A percentile compares a stretch with the other conserved stretches of the same genome.
phyloP scores from a whole-genome alignment of 1,284 basidiomycete genomes.

The Cutaneotrichosporon sp. region DNA sequence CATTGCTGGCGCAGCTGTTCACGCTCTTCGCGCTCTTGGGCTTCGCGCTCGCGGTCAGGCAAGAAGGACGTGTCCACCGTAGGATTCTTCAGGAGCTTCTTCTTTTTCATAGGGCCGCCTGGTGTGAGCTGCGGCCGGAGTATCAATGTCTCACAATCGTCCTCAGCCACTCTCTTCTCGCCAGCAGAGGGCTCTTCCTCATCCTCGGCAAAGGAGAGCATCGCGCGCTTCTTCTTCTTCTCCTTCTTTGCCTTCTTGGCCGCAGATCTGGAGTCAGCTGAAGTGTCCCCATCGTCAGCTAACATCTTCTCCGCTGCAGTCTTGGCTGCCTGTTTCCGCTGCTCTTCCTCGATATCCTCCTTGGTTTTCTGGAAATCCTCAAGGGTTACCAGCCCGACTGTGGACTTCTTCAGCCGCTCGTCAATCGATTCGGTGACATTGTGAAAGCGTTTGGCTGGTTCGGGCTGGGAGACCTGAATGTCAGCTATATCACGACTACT shows the following conservation, averaged over 20 bases:
- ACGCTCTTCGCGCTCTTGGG: conserved; percentile 77
- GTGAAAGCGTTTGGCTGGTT: conserved; percentile 89
- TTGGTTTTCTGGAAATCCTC: conserved; percentile 88
- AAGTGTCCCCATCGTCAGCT: background rate
- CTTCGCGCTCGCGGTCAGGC: conserved; percentile 92
- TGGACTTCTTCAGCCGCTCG: conserved; percentile 85
- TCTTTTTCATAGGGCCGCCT: conserved; percentile 57
- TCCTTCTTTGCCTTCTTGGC: conserved; percentile 68
- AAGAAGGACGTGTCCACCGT: conserved; percentile 96
- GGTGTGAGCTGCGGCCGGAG: background rate
- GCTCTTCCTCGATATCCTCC: conserved; percentile 87
- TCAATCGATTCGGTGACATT: conserved; percentile 93
- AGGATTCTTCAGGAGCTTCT: conserved; percentile 88
- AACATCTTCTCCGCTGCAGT: conserved; percentile 33
- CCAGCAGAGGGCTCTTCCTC: conserved; percentile 31
- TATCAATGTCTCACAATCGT: conserved; percentile 20
- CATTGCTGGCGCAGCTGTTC: conserved; percentile 87
- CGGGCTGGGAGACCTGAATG: too few species aligned
- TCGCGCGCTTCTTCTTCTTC: conserved; percentile 88
- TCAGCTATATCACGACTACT: too few species aligned
- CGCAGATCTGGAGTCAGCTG: conserved; percentile 8
- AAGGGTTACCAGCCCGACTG: conserved; percentile 85
- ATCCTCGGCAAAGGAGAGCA: conserved; percentile 85
- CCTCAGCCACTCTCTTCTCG: conserved; percentile 25
- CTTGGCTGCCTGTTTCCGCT: conserved; percentile 77